A percentile compares a stretch with the other conserved stretches of the same genome.
These are phyloP conservation scores for Sporothrix pallida DNA, from an alignment of 2,329 filamentous ascomycete species.

Conservation along the genomic window DNA sequence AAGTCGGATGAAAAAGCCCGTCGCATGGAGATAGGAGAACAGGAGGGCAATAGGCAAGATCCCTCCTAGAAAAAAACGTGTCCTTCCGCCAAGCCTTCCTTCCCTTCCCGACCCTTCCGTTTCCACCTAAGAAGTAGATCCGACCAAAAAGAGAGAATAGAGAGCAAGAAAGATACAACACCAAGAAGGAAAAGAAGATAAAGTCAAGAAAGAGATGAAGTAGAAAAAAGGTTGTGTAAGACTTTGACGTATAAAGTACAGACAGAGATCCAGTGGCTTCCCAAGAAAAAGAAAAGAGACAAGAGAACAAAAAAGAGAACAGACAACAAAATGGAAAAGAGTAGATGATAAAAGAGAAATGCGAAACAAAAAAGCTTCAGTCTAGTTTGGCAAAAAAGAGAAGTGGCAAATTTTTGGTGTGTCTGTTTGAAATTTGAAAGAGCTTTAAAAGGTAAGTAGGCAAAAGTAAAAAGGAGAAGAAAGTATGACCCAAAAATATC, in stretches of 20 bases:
- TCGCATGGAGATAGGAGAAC: background rate
- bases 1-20: background rate
- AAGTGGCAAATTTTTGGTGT: background rate
- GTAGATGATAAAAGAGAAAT: background rate
- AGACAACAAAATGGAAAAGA: slow-evolving; percentile 17
- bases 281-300: background rate
- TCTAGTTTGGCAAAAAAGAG: slow-evolving; percentile 19
- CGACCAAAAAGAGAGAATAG: slow-evolving; percentile 23
- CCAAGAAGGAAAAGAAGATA: background rate
- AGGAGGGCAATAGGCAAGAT: background rate
- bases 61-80: background rate
- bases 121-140: background rate
- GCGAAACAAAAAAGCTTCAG: background rate
- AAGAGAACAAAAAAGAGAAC: slow-evolving; percentile 2
- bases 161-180: slow-evolving; percentile 1
- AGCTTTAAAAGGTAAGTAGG: background rate
- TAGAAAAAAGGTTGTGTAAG: slow-evolving; percentile 21
- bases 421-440: background rate
- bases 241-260: slow-evolving; percentile 18
- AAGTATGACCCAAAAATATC: background rate
- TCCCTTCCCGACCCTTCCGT: background rate
- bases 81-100: slow-evolving; percentile 5
- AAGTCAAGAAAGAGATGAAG: background rate
- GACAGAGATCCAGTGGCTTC: background rate
- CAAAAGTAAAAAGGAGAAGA: background rate